Evolutionary conservation across 306 rosid species (phyloP), one percentile per base, ranked within the genome.

Genomic region (Cucumis cinereus): DNA sequence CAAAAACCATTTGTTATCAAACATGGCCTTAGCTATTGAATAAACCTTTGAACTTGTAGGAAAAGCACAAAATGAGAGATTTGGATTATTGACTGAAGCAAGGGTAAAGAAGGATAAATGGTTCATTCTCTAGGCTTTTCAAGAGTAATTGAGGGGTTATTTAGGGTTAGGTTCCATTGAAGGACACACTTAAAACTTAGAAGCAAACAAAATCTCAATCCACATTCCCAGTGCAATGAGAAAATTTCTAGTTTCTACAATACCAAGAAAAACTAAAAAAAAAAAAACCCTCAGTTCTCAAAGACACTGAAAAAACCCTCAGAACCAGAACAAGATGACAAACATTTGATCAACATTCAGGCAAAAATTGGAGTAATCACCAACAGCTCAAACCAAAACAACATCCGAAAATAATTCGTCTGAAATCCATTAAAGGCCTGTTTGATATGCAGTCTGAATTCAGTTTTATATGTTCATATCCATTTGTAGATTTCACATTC

Each of bases 261-360:
- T 75, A 78, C 84, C 73, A 59, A 76, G 80, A 45, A 13, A 45
- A 45, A 11, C n/a, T n/a, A n/a, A 43, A 41, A 6, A 47, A 47
- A 47, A 3, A 35, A 30, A 76, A 81, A 83, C 77, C 76, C 76
- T 86, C 53, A 83, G 88, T 83, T 53, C 59, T 81, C 82, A 85
- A 82, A 81, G 77, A 86, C 83, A 88, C 83, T 70, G 81, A 23
- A 77, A 79, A 67, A 80, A 75, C 66, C 41, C 35, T 16, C 79
- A 81, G 50, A 26, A 33, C 79, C 77, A 74, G 76, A 50, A 75
- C 79, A 80, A 85, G 67, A 79, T 67, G 79, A 79, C 82, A 85
- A 73, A 62, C 89, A 87, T 82, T 86, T 85, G 83, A 78, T 77
- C 70, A 13, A 73, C 78, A 68, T 75, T 73, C 81, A 75, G 52